Base-by-base conservation (phyloP, 768 basidiomycete genomes). In the Suillus clintonianus region DNA sequence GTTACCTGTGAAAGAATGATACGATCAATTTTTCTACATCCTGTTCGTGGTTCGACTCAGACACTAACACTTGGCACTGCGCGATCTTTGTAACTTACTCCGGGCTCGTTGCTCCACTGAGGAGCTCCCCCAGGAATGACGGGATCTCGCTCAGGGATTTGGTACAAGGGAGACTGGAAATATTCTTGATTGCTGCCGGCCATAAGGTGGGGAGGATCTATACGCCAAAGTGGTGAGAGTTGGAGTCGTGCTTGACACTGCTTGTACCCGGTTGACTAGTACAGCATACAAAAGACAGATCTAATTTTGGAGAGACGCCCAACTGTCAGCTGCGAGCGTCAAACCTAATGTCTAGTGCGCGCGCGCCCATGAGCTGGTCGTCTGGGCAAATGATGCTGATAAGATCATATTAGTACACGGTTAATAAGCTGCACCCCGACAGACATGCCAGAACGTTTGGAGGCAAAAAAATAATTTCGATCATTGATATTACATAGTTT, bases 1-100 rank as follows among this genome's bases (percentile, higher is more conserved):
- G 88, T 82, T 19, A 95, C 91, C 91, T 93, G 74, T 48, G 53
- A 47, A 64, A 54, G 64, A 67, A 68, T 59, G 68, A 48, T 43
- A 54, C 62, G 62, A 67, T 76, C 66, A 74, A 76, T 66, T 51
- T 64, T 27, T 48, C 27, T 34, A 62, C 43, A 64, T 14, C 59
- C 45, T 59, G 57, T 30, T 43, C 30, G 48, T 62, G 47, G 61
- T 39, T 54, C 58, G 13, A 51, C 42, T 62, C 53, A 55, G 53
- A 45, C 63, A 76, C 79, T 76, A 53, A 80, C 78, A 59, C 62
- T 65, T 32, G 71, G 71, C 59, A 76, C 70, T 27, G 66, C 67
- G 67, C 79, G 72, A 68, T 77, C 78, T 61, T 63, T 60, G 53
- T 27, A 70, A 68, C 51, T 71, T 69, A 65, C 70, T 64, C 61